Evolutionary conservation across 1,139 yeast species (phyloP).

Genomic region (Debaryomyces sp.): DNA sequence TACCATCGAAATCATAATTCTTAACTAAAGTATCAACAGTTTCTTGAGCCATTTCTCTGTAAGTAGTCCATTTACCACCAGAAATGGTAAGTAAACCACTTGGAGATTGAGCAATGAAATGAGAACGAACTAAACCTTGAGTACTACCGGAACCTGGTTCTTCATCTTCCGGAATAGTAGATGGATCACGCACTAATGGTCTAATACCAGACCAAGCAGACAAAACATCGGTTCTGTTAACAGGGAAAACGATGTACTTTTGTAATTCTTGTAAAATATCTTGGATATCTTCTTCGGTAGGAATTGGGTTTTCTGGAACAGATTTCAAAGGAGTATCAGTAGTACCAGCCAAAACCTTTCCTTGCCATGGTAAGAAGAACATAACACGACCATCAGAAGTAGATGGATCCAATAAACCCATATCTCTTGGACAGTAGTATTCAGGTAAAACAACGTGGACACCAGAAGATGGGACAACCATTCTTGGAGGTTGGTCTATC

Average conservation of each 20-base stretch:
- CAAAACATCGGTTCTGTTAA: constrained; percentile 84
- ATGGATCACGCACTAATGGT: constrained; percentile 91
- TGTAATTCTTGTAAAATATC: constrained; percentile 87
- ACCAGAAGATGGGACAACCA: constrained; percentile 95
- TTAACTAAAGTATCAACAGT: constrained; percentile 77
- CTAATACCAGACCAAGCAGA: constrained; percentile 98
- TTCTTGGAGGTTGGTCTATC: constrained; percentile 53
- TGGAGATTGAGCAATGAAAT: constrained; percentile 71
- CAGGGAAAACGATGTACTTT: constrained; percentile 87
- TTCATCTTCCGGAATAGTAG: constrained; percentile 51
- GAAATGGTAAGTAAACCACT: constrained; percentile 85
- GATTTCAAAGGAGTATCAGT: constrained; percentile 81
- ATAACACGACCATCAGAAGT: constrained; percentile 96
- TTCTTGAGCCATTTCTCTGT: constrained; percentile 97
- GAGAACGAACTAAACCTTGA: constrained; percentile 90
- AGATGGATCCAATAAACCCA: constrained; percentile 89
- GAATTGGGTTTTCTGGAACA: constrained; percentile 83
- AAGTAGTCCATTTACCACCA: constrained; percentile 99
- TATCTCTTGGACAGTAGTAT: constrained; percentile 83
- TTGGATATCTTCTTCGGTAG: constrained; percentile 86
- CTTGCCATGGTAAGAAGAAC: constrained; percentile 98
- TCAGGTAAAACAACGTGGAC: constrained; percentile 93
- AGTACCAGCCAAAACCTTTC: constrained; percentile 94
- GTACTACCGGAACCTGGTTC: constrained; percentile 50
- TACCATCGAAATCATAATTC: constrained; percentile 44